These are phyloP conservation scores for Fomitopsis betulina DNA, from an alignment of 1,284 basidiomycete species.

Conservation along the genomic window DNA sequence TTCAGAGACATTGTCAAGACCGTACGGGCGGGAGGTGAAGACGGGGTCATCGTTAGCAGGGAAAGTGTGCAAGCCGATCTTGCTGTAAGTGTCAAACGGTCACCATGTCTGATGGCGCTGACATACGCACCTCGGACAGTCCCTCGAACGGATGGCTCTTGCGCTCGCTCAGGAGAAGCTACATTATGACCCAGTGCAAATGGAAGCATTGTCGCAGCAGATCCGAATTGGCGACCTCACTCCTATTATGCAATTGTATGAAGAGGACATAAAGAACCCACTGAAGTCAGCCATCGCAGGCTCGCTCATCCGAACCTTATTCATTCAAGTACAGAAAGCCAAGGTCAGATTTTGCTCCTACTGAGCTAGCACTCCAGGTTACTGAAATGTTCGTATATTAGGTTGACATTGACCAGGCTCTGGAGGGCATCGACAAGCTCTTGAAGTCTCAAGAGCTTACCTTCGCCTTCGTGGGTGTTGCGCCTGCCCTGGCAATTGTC, in stretches of 20 bases:
- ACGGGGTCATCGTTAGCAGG: conserved; percentile 68
- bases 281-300: conserved; percentile 80
- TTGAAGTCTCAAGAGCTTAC: conserved; percentile 95
- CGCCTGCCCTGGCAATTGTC: conserved; percentile 82
- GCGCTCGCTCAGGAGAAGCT: conserved; percentile 82
- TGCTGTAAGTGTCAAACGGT: conserved; percentile 45
- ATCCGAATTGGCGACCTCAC: conserved; percentile 86
- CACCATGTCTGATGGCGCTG: not conserved
- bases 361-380: not conserved
- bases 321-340: conserved; percentile 96
- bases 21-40: conserved; percentile 71
- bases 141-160: conserved; percentile 90
- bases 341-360: conserved; percentile 55
- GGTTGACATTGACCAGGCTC: conserved; percentile 89
- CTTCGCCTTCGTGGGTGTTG: conserved; percentile 96
- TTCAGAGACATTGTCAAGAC: conserved; percentile 82
- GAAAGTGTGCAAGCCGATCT: conserved; percentile 81
- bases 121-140: conserved; percentile 39
- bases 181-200: conserved; percentile 53
- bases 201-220: conserved; percentile 60
- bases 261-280: conserved; percentile 87
- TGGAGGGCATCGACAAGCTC: conserved; percentile 87
- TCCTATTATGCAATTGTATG: conserved; percentile 84
- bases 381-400: conserved; percentile 23
- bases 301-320: conserved; percentile 78